Evolutionary conservation across 768 basidiomycete genomes (phyloP).

Genomic region (Tulasnella sp.): DNA sequence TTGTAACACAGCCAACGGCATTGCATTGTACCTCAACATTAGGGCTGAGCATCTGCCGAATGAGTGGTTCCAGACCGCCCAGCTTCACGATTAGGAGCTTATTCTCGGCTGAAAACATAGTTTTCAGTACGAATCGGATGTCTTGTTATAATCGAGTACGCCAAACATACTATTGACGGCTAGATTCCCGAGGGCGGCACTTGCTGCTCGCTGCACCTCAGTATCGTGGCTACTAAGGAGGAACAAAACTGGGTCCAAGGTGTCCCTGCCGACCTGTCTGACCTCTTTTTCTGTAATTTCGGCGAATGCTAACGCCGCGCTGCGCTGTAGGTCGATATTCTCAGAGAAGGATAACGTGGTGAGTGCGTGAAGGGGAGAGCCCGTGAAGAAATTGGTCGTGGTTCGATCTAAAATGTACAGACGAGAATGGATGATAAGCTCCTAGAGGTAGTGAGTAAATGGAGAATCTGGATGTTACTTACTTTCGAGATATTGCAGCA

Average conservation of each 20-base stretch:
- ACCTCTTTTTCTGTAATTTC: slow-evolving; percentile 99
- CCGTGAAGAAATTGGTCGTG: slow-evolving; percentile 96
- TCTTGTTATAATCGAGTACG: neutral
- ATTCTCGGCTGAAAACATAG: slow-evolving; percentile 67
- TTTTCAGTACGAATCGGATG: neutral
- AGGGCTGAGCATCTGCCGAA: slow-evolving; percentile 96
- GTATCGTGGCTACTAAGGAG: slow-evolving; percentile 95
- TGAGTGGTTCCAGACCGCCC: slow-evolving; percentile 93
- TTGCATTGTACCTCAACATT: slow-evolving; percentile 99
- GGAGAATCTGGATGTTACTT: slow-evolving; percentile 25
- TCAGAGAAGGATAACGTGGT: slow-evolving; percentile 97
- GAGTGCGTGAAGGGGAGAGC: slow-evolving; percentile 81
- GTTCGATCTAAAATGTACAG: slow-evolving; percentile 59
- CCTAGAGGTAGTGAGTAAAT: neutral
- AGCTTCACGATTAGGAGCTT: slow-evolving; percentile 97
- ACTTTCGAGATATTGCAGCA: slow-evolving; percentile 98
- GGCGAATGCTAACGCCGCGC: slow-evolving; percentile 94
- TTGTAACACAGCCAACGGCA: slow-evolving; percentile 97
- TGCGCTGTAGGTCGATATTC: slow-evolving; percentile 97
- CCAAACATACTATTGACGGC: slow-evolving; percentile 84
- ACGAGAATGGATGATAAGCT: neutral
- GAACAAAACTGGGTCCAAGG: slow-evolving; percentile 95
- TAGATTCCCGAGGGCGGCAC: slow-evolving; percentile 92
- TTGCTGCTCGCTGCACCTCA: slow-evolving; percentile 96
- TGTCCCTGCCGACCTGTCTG: slow-evolving; percentile 89